These are phyloP conservation scores for Phaffia rhodozyma DNA, from an alignment of 1,284 basidiomycete species.

Conservation along the genomic window DNA sequence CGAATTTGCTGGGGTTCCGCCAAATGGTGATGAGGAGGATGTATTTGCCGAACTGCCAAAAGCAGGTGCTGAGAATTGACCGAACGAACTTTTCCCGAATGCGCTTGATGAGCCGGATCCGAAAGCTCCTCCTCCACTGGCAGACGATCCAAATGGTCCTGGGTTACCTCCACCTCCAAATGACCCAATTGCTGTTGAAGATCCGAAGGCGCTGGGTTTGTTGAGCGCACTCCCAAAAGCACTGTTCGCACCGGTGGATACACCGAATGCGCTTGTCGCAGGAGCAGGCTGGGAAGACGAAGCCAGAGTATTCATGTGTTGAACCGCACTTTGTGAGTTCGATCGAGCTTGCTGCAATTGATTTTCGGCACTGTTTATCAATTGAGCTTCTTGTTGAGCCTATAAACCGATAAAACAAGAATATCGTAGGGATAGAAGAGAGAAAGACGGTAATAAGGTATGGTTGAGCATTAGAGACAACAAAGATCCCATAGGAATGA, in stretches of 20 bases:
- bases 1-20: background rate
- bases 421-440: background rate
- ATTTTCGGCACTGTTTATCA: background rate
- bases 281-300: background rate
- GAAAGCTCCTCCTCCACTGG: background rate
- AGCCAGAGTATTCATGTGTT: background rate
- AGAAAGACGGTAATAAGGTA: background rate
- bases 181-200: background rate
- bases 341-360: constrained; percentile 1
- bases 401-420: background rate
- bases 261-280: constrained; percentile 1
- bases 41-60: constrained; percentile 10
- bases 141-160: background rate
- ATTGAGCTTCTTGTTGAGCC: constrained; percentile 13
- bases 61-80: background rate
- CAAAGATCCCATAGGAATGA: background rate
- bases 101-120: background rate
- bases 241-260: background rate
- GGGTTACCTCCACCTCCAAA: background rate
- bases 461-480: background rate
- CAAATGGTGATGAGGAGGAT: background rate
- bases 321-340: background rate
- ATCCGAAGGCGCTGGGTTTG: constrained; percentile 3
- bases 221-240: background rate
- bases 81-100: constrained; percentile 7